Conservation (phyloP, 495 filamentous ascomycete species). For the Annulohypoxylon stygium region DNA sequence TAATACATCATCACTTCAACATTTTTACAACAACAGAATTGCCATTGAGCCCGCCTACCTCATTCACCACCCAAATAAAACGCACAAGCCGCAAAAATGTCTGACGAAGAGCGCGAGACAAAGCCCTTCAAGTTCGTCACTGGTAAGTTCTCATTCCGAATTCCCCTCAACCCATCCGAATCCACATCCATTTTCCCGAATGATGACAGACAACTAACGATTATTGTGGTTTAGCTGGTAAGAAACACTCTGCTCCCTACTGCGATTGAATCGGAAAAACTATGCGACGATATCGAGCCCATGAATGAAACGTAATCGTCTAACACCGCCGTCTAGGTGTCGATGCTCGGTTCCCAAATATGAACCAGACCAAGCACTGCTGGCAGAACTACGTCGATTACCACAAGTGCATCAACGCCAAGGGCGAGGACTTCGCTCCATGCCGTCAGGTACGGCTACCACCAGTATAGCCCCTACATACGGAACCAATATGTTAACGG, state of each 20-base stretch:
- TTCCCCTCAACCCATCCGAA: conserved; percentile 51
- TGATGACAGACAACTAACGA: conserved; percentile 43
- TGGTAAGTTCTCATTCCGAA: conserved; percentile 73
- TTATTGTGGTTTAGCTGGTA: conserved; percentile 60
- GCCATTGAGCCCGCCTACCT: conserved; percentile 46
- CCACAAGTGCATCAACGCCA: conserved; percentile 98
- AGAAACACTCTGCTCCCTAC: conserved; percentile 43
- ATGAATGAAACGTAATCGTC: conserved; percentile 2
- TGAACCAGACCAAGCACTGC: conserved; percentile 94
- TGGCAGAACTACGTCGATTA: conserved; percentile 99
- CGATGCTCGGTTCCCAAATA: conserved; percentile 98
- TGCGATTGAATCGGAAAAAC: conserved; percentile 32
- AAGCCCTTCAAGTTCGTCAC: conserved; percentile 99
- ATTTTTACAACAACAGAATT: conserved; percentile 28
- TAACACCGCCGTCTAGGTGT: conserved; percentile 74
- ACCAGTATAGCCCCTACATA: not conserved
- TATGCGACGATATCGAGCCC: conserved; percentile 17
- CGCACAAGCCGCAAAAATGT: conserved; percentile 70
- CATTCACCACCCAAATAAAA: conserved; percentile 32
- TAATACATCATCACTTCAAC: conserved; percentile 42
- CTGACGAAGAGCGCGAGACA: conserved; percentile 91
- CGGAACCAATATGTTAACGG: conserved; percentile 38
- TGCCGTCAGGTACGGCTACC: conserved; percentile 84
- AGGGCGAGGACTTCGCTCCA: conserved; percentile 98
- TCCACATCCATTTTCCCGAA: conserved; percentile 42